These are phyloP conservation scores for Solanum habrochaites DNA, from an alignment of 257 asterid species.

Conservation along the genomic window DNA sequence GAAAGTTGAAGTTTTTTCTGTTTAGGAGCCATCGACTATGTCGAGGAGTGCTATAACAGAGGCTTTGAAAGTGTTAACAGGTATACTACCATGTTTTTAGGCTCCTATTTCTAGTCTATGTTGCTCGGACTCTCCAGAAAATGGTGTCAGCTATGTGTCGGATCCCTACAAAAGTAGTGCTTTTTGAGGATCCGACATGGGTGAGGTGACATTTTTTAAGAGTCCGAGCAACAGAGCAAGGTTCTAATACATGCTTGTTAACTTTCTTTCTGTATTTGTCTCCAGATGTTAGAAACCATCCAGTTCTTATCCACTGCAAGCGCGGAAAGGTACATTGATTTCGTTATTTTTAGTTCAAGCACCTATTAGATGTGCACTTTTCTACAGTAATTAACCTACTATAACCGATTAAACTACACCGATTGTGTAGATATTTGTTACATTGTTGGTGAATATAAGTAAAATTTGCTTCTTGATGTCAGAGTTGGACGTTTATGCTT, in stretches of 20 bases:
- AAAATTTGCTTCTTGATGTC: background rate
- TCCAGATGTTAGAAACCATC: slow-evolving; percentile 38
- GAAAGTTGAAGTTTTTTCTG: background rate
- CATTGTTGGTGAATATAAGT: background rate
- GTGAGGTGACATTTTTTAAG: background rate
- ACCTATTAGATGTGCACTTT: background rate
- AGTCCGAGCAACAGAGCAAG: background rate
- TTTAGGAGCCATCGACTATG: slow-evolving; percentile 26
- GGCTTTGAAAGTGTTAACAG: slow-evolving; percentile 27
- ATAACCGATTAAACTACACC: background rate
- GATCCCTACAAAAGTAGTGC: background rate
- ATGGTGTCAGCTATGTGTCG: background rate
- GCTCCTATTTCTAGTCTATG: background rate
- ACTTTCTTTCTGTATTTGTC: background rate
- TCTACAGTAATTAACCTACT: background rate
- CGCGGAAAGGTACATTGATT: slow-evolving; percentile 29
- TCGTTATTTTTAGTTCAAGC: background rate
- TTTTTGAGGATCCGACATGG: background rate
- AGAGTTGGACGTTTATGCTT: background rate
- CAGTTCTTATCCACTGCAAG: slow-evolving; percentile 33
- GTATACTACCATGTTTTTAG: slow-evolving; percentile 5
- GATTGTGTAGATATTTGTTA: background rate
- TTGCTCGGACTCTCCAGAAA: background rate
- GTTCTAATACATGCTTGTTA: background rate
- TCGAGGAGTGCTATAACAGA: slow-evolving; percentile 18